Evolutionary conservation across 1,284 basidiomycete species (phyloP).

Genomic region (Marasmius fiardii): DNA sequence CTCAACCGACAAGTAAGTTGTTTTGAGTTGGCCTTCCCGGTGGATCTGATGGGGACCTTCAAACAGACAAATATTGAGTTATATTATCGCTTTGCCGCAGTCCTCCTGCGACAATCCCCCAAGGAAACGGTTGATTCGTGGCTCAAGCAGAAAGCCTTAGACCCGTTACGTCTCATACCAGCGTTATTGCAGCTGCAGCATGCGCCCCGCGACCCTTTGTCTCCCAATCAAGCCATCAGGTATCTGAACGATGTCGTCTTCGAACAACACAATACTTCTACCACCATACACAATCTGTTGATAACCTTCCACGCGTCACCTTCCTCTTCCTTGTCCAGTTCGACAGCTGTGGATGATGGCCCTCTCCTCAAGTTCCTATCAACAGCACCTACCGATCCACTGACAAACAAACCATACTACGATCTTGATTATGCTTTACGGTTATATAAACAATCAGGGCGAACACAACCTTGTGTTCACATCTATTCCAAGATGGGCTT

Average conservation of each 20-base stretch:
- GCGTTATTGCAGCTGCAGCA: constrained; percentile 83
- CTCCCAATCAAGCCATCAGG: constrained; percentile 81
- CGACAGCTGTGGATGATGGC: constrained; percentile 61
- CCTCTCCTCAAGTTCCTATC: constrained; percentile 85
- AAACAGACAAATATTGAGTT: constrained; percentile 74
- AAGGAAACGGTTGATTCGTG: constrained; percentile 91
- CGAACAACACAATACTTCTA: constrained; percentile 73
- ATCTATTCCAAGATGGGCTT: constrained; percentile 98
- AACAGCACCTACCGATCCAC: constrained; percentile 78
- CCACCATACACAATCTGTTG: constrained; percentile 92
- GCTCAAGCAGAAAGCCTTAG: constrained; percentile 78
- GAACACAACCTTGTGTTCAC: constrained; percentile 90
- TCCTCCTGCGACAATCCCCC: constrained; percentile 84
- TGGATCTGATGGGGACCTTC: constrained; percentile 8
- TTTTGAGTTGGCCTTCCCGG: neutral
- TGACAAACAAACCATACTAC: constrained; percentile 88
- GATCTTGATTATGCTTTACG: constrained; percentile 96
- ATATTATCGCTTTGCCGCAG: constrained; percentile 91
- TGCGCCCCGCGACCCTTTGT: constrained; percentile 62
- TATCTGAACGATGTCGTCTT: constrained; percentile 88
- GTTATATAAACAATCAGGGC: constrained; percentile 79
- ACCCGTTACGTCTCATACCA: constrained; percentile 86
- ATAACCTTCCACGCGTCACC: constrained; percentile 81
- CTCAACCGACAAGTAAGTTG: constrained; percentile 77
- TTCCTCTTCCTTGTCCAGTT: constrained; percentile 25